Evolutionary conservation across 129 eudicot genomes (phyloP), one percentile per base, ranked within the genome.

Genomic region (Helianthus tuberosus): DNA sequence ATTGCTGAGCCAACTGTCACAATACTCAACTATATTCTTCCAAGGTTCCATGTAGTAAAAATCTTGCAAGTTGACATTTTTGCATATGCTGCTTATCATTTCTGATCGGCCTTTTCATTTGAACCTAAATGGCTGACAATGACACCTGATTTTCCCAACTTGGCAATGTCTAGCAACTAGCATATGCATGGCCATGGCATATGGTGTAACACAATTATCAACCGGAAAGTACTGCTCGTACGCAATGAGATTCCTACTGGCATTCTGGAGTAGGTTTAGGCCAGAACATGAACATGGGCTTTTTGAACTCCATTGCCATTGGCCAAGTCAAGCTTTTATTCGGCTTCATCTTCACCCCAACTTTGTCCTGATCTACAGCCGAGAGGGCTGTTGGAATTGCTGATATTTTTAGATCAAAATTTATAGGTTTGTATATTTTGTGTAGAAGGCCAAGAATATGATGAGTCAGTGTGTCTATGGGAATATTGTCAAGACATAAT

Each of bases 11-110:
- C 59, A 74, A 32, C 51, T 8, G 3, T 48, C 41, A 54, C 16
- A 16, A 15, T 51, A 75, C 1, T 9, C 8, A 46, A 17, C 14
- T 12, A 51, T 4, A 14, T 65, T 12, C 29, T 64, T 0, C 43
- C 60, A 66, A 15, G 16, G 16, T 5, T 49, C 6, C 8, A 41
- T 41, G 39, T 23, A 14, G 44, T 38, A 52, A 14, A 32, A 64
- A 10, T 32, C 29, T 11, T 5, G 29, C 3, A 75, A 11, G 1
- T 13, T 23, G n/a, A 50, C 16, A 43, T 75, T 32, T 43, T 65
- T 53, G 73, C 73, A 38, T 35, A 75, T 20, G 10, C 17, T 65
- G n/a, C 65, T 65, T 41, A 75, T 52, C 53, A 75, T 41, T 8
- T 75, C 17, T 20, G 57, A 25, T n/a, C n/a, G 6, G 44, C 66